Base-by-base conservation (phyloP, 1,284 basidiomycete species). In the Pseudozyma sp. region DNA sequence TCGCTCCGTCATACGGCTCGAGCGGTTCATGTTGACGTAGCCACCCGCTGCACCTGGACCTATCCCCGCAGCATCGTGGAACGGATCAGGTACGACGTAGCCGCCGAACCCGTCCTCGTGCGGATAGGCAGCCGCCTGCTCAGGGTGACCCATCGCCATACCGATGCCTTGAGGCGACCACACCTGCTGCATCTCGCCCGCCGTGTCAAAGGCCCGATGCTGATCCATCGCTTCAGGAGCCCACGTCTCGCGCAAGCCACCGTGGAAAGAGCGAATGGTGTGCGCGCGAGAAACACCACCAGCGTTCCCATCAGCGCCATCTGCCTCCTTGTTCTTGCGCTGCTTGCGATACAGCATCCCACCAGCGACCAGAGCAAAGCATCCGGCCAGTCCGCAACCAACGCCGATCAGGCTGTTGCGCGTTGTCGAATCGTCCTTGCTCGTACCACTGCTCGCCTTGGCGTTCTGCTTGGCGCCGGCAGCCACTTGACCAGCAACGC, bases 391-490 rank as follows among this genome's bases (percentile, higher is more conserved):
- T 11, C 76, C 68, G 29, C 68, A 61, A 10, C 75, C 78, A 11
- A 79, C 74, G 31, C 77, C 80, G 40, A 82, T 74, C 17, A 84
- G 55, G 30, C 74, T 78, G 48, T 73, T 78, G 11, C 76, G 57
- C 52, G 77, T 51, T 29, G 54, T 75, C 34, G 53, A 37, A 16
- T 60, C 51, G 29, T 67, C 60, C 24, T 60, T 50, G 53, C 34
- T 19, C 43, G 39, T 17, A 9, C 50, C 39, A 29, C 47, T 54
- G 54, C 45, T 31, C 9, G 64, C 31, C 14, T 46, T 52, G 17
- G 54, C 34, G 17, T 48, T 53, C 45, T 55, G 52, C 52, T 48
- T 57, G 13, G 59, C 33, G 13, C 54, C 52, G 2, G 53, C 34
- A 1, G 58, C 61, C 19, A 52, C 54, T 19, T 55, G 45, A 14